Evolutionary conservation across 1,139 yeast species (phyloP).

Genomic region (Candida tropicalis): DNA sequence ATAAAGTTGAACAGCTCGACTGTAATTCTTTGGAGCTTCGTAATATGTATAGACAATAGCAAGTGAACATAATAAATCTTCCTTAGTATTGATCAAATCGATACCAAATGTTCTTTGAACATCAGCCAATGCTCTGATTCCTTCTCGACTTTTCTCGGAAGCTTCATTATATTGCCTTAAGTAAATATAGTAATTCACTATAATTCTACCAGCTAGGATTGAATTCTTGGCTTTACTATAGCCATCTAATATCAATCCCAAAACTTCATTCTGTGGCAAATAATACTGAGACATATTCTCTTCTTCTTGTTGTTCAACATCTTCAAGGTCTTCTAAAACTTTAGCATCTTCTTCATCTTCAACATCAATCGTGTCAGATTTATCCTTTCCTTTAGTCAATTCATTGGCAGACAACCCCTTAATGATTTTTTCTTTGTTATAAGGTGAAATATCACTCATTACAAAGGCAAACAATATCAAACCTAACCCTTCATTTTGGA

Average conservation of each 20-base stretch:
- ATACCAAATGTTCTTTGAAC: slow-evolving; percentile 50
- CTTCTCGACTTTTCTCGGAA: slow-evolving; percentile 60
- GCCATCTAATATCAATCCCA: slow-evolving; percentile 58
- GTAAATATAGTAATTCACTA: slow-evolving; percentile 61
- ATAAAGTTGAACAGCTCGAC: slow-evolving; percentile 72
- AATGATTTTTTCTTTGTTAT: slow-evolving; percentile 31
- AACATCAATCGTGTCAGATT: not conserved
- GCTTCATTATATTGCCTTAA: slow-evolving; percentile 68
- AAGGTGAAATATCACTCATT: slow-evolving; percentile 71
- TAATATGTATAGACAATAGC: slow-evolving; percentile 81
- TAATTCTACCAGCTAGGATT: slow-evolving; percentile 64
- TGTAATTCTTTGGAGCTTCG: slow-evolving; percentile 88
- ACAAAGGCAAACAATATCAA: slow-evolving; percentile 60
- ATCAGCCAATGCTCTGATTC: slow-evolving; percentile 58
- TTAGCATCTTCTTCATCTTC: slow-evolving; percentile 24
- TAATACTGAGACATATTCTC: slow-evolving; percentile 17
- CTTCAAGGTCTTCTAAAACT: slow-evolving; percentile 22
- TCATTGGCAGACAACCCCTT: slow-evolving; percentile 16
- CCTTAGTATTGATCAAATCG: slow-evolving; percentile 52
- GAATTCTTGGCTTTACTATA: slow-evolving; percentile 49
- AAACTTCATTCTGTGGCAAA: slow-evolving; percentile 54
- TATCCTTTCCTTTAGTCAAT: slow-evolving; percentile 5
- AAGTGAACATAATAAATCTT: slow-evolving; percentile 62
- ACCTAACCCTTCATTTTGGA: slow-evolving; percentile 67
- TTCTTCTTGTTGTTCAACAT: slow-evolving; percentile 22